Base-by-base conservation (phyloP, 352 stramenopile species). In the Phytophthora quininea region DNA sequence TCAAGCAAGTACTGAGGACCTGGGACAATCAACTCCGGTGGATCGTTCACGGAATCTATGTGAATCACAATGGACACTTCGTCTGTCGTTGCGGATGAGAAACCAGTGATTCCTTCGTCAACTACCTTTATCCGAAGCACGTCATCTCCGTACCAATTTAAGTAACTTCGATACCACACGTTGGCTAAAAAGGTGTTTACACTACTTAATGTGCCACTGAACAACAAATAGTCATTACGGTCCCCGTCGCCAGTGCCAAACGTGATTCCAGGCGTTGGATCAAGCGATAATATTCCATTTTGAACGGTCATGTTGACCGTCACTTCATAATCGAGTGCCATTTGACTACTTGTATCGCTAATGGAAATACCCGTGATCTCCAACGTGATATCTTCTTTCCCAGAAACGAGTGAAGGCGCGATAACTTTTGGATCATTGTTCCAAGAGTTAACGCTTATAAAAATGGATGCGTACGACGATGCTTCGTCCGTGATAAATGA, bases 61-160 rank as follows among this genome's bases (percentile, higher is more conserved):
- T 45, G 56, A 56, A 94, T 54, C 15, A 45, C 12, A 14, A 89
- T 74, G 6, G 38, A 56, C 40, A 40, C 71, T 58, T 83, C 71
- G 35, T 89, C 67, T 4, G 69, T 74, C 9, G 69, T 74, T 7
- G 69, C 61, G 10, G 66, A 32, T 24, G 67, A 75, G 42, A 85
- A 94, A 2, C 82, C 86, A 4, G 81, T 91, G 14, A 83, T 83
- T 19, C 76, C 79, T 77, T 92, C 82, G 32, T 92, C 80, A 24
- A 78, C 76, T 14, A 92, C 81, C 19, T 80, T 75, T 4, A 94
- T 45, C 15, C 53, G 59, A 1, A 94, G 65, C 5, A 71, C 69
- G 38, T 94, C 86, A 29, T 86, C 62, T 27, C 86, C 86, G 43
- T 91, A 90, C 86, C 86, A 92, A 43, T 94, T 91, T 48, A 91